Conservation (phyloP, 257 asterid species). For the Solanum appendiculatum region DNA sequence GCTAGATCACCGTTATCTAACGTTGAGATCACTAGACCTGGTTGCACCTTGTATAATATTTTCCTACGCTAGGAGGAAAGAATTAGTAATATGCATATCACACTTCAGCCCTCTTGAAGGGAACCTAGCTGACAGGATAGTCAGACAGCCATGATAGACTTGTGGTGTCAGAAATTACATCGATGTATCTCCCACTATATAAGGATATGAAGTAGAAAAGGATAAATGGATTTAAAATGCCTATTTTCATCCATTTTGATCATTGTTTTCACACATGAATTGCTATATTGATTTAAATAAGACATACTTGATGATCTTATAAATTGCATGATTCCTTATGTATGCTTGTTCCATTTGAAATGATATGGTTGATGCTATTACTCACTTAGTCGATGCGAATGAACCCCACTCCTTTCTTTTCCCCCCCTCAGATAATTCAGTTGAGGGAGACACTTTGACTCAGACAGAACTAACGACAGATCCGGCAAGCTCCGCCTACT, state of each 20-base stretch:
- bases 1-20: background rate
- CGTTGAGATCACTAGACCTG: background rate
- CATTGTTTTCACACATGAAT: background rate
- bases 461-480: background rate
- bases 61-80: background rate
- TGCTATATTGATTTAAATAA: background rate
- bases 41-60: background rate
- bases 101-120: background rate
- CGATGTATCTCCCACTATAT: background rate
- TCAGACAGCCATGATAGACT: background rate
- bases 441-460: background rate
- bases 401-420: background rate
- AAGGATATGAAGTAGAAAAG: background rate
- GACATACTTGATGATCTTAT: background rate
- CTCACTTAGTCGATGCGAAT: background rate
- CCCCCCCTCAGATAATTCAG: background rate
- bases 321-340: background rate
- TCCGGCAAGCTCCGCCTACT: background rate
- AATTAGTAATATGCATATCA: background rate
- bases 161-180: background rate
- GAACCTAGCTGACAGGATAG: background rate
- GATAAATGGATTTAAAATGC: background rate
- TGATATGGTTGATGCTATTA: background rate
- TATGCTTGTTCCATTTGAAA: background rate
- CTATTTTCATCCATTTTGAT: background rate